Conservation (phyloP, 805 yeast genomes). For the Kazachstania taianensis region DNA sequence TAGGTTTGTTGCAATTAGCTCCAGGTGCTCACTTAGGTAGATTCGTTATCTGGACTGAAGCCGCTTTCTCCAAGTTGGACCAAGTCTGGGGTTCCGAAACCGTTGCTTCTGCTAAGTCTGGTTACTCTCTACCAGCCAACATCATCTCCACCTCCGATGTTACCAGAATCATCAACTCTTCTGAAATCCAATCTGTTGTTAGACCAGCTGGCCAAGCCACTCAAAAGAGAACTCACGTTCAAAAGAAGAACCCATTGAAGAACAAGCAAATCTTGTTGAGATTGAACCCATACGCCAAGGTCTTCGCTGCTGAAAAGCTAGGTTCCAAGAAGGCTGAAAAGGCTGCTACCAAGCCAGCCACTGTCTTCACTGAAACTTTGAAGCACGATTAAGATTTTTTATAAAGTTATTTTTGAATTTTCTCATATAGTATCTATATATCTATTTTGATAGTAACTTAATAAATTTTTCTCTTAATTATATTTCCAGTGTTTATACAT, state of each 20-base stretch:
- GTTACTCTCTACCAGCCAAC: conserved; percentile 89
- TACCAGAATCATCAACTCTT: conserved; percentile 94
- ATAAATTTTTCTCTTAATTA: not conserved
- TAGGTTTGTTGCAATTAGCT: conserved; percentile 95
- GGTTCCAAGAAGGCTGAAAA: conserved; percentile 72
- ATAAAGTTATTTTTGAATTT: not conserved
- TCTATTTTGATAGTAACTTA: too few relatives aligned
- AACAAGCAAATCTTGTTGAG: conserved; percentile 97
- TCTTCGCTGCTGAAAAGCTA: conserved; percentile 82
- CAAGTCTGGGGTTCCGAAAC: conserved; percentile 93
- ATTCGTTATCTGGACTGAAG: conserved; percentile 98
- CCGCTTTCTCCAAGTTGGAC: conserved; percentile 95
- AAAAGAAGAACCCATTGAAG: conserved; percentile 99
- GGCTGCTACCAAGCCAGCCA: conserved; percentile 59
- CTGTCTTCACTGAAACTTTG: conserved; percentile 57
- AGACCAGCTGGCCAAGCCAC: conserved; percentile 92
- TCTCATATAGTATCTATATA: conserved; percentile 2
- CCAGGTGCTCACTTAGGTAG: conserved; percentile 99
- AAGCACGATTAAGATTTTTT: conserved; percentile 41
- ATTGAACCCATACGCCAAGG: conserved; percentile 99
- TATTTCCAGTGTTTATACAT: not conserved
- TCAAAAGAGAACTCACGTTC: conserved; percentile 89
- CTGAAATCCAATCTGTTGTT: conserved; percentile 96
- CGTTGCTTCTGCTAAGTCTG: conserved; percentile 72
- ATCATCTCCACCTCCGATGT: conserved; percentile 92